phyloP scores from a whole-genome alignment of 257 asterid species.

The Rhazya stricta region DNA sequence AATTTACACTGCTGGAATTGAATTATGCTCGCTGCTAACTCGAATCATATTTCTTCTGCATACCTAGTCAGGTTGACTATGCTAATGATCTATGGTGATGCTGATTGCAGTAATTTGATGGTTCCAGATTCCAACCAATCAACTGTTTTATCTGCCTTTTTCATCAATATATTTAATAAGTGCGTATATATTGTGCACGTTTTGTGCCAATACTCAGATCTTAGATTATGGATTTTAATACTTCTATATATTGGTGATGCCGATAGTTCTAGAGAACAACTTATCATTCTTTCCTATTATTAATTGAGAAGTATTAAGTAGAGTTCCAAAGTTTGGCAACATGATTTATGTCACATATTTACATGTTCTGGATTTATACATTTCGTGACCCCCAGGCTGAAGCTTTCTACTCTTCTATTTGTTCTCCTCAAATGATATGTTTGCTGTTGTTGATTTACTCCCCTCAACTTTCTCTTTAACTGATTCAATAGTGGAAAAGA shows the following conservation, averaged over 20 bases:
- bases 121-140: not conserved
- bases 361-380: slow-evolving; percentile 1
- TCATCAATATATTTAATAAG: not conserved
- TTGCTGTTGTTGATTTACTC: not conserved
- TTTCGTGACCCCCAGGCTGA: not conserved
- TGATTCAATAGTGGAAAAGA: not conserved
- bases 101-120: not conserved
- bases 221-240: not conserved
- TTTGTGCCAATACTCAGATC: not conserved
- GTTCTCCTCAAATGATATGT: not conserved
- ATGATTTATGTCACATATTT: not conserved
- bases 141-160: not conserved
- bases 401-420: not conserved
- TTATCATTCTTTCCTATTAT: not conserved
- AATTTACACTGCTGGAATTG: not conserved
- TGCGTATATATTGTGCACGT: not conserved
- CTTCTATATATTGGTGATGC: not conserved
- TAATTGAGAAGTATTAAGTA: too few relatives aligned
- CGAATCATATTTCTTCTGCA: not conserved
- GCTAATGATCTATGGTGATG: not conserved
- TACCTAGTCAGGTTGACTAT: not conserved
- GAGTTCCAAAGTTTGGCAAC: not conserved
- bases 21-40: not conserved
- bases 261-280: not conserved
- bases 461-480: not conserved